These are phyloP conservation scores for Leccinum subtestaceum DNA, from an alignment of 768 basidiomycete species.

Conservation along the genomic window DNA sequence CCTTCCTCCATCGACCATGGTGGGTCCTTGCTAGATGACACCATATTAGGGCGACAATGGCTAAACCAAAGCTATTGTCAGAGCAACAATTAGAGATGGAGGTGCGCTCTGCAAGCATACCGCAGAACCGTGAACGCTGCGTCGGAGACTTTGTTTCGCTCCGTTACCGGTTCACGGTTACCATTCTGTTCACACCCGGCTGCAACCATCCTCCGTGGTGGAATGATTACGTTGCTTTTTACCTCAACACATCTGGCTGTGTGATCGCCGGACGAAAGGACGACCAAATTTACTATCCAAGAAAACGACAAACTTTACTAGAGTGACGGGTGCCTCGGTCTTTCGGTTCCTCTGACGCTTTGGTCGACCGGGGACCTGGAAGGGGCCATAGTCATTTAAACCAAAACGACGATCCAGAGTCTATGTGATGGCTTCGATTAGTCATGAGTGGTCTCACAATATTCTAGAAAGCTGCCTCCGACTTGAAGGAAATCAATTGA, in stretches of 20 bases:
- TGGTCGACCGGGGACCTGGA: constrained; percentile 1
- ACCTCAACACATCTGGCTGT: not conserved
- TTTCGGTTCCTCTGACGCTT: not conserved
- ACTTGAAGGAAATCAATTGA: not conserved
- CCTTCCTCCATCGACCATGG: not conserved
- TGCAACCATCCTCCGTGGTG: not conserved
- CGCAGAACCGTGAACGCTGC: not conserved
- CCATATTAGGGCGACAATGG: not conserved
- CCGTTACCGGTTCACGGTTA: not conserved
- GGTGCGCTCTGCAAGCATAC: not conserved
- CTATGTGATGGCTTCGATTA: constrained; percentile 5
- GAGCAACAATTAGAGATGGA: not conserved
- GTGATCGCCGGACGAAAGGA: not conserved
- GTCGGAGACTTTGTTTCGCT: not conserved
- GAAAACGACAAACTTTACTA: not conserved
- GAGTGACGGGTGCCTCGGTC: not conserved
- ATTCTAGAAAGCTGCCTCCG: not conserved
- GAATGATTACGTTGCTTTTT: constrained; percentile 1
- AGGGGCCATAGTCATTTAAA: not conserved
- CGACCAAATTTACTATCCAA: not conserved
- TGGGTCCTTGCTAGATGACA: not conserved
- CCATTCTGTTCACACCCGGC: not conserved
- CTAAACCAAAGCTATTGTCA: not conserved
- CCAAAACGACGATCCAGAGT: not conserved
- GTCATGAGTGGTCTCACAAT: not conserved